Evolutionary conservation across 2,329 filamentous ascomycete genomes (phyloP).

Genomic region (Boeremia exigua): DNA sequence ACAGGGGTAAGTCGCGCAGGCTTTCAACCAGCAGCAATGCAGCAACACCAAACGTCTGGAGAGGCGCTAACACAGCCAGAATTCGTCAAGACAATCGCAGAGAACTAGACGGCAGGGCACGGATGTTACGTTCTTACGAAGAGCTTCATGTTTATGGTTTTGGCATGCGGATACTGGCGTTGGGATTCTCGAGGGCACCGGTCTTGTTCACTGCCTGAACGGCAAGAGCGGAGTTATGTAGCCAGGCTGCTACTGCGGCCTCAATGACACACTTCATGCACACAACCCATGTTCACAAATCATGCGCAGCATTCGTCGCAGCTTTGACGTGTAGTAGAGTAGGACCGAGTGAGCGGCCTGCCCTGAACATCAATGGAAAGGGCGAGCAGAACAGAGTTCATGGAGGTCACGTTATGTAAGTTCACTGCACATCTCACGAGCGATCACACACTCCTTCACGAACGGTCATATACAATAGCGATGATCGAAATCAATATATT

Average conservation of each 20-base stretch:
- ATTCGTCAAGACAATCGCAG: slow-evolving; percentile 49
- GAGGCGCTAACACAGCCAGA: slow-evolving; percentile 32
- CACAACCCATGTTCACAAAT: neutral
- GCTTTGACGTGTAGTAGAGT: neutral
- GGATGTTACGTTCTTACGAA: slow-evolving; percentile 11
- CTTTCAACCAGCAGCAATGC: neutral
- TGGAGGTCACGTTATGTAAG: neutral
- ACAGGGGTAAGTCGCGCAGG: slow-evolving; percentile 71
- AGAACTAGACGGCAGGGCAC: slow-evolving; percentile 37
- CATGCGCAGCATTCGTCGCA: neutral
- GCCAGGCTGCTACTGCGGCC: slow-evolving; percentile 17
- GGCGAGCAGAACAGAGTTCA: neutral
- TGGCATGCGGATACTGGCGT: slow-evolving; percentile 42
- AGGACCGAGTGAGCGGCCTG: neutral
- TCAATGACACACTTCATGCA: slow-evolving; percentile 1
- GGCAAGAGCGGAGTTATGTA: slow-evolving; percentile 16
- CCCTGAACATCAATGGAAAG: neutral
- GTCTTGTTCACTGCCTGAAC: slow-evolving; percentile 3
- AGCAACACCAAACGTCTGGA: neutral
- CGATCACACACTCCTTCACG: too few species aligned
- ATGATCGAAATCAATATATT: slow-evolving; percentile 7
- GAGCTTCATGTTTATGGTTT: slow-evolving; percentile 29
- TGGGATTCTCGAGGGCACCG: slow-evolving; percentile 23
- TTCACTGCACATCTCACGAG: neutral
- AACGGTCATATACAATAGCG: too few species aligned